Evolutionary conservation across 305 asterid genomes (phyloP).

Genomic region (Plantago coronopus): DNA sequence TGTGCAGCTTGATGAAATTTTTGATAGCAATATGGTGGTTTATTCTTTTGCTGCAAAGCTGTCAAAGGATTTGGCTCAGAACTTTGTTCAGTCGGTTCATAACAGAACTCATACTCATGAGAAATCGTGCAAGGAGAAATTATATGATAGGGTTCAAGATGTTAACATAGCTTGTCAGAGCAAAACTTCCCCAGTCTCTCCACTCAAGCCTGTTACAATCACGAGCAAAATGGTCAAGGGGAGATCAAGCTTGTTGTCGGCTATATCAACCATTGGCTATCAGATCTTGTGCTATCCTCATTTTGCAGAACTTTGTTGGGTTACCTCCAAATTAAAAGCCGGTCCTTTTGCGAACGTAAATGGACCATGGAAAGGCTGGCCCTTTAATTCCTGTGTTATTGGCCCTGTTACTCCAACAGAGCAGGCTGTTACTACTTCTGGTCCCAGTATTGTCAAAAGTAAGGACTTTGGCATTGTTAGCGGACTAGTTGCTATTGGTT

Average conservation of each 20-base stretch:
- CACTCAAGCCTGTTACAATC: conserved; percentile 33
- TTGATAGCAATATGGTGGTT: conserved; percentile 49
- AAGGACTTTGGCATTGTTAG: conserved; percentile 55
- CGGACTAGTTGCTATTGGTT: conserved; percentile 89
- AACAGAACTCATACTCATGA: conserved; percentile 42
- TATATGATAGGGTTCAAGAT: conserved; percentile 30
- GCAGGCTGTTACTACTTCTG: conserved; percentile 37
- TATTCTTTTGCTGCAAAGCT: conserved; percentile 55
- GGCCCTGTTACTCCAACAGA: conserved; percentile 52
- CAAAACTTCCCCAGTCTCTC: conserved; percentile 35
- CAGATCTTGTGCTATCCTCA: conserved; percentile 90
- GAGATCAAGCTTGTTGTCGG: conserved; percentile 63
- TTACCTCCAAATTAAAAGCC: conserved; percentile 86
- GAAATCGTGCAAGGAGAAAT: conserved; percentile 32
- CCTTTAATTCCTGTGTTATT: conserved; percentile 80
- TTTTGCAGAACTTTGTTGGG: conserved; percentile 98
- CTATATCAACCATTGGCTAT: conserved; percentile 84
- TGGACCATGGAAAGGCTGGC: conserved; percentile 97
- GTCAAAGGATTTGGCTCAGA: conserved; percentile 69
- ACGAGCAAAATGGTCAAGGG: conserved; percentile 51
- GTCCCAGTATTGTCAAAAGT: conserved; percentile 43
- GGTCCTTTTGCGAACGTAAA: conserved; percentile 68
- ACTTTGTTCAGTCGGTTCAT: conserved; percentile 63
- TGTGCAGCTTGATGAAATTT: conserved; percentile 63
- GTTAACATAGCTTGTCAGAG: conserved; percentile 27